Base-by-base conservation (phyloP, 345 rosid genomes). In the Sisymbrium irio region DNA sequence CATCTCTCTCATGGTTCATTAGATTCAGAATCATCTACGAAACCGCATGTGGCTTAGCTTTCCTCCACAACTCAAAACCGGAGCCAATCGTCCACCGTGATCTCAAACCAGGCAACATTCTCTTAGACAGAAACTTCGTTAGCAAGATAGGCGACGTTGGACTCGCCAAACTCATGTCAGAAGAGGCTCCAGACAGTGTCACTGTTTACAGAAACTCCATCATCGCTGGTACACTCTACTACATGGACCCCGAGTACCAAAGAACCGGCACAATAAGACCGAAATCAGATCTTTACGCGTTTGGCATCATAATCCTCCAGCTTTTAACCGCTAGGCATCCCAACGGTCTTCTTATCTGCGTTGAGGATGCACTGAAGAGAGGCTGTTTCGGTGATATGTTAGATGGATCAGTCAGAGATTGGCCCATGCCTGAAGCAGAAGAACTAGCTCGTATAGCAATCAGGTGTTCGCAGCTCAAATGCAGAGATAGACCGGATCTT, bases 121-220 rank as follows among this genome's bases (percentile, higher is more conserved):
- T 93, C 79, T 55, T 90, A 60, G 97, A 84, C 62, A 81, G 81
- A 78, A 93, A 89, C 73, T 89, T 82, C 25, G 89, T 83, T 49
- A 85, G 96, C 87, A 90, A 90, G 81, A 89, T 93, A 0, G 96
- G 96, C 55, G 96, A 93, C 80, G 97, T 89, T 51, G 96, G 97
- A 47, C 85, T 89, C n/a, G 93, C 98, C 33, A 93, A 89, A 77
- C 85, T 93, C 78, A 74, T 93, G 71, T 68, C 90, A 67, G 89
- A 93, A 74, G 75, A 81, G 49, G 86, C 83, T 7, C 90, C 96
- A 61, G 97, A 90, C 63, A 80, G 80, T 76, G 61, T 90, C 77
- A 89, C 98, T 0, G 85, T 83, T 67, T 90, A 93, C 74, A 72
- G 77, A 78, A 81, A 90, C 66, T 84, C 97, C 2, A 40, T 87